phyloP scores from a whole-genome alignment of 2,329 filamentous ascomycete species.

The Fusarium dlaminii region DNA sequence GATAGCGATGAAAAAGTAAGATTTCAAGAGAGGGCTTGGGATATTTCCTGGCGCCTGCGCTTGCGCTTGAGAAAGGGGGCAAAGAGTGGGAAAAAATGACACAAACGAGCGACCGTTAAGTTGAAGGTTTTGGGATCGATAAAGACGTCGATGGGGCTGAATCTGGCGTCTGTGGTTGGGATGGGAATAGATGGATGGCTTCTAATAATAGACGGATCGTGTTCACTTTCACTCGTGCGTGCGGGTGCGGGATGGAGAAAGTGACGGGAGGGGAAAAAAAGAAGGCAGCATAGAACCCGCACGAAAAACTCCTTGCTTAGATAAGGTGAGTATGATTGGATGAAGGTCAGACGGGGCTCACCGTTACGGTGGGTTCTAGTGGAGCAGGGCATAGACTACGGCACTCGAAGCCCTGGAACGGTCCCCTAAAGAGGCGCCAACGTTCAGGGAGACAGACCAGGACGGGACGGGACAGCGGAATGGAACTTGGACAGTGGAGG shows the following conservation, averaged over 20 bases:
- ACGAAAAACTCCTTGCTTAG: conserved; percentile 29
- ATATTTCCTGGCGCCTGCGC: conserved; percentile 14
- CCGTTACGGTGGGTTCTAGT: conserved; percentile 16
- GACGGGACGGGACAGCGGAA: neutral
- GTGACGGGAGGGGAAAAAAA: conserved; percentile 37
- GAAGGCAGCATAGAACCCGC: conserved; percentile 39
- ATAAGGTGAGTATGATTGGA: conserved; percentile 23
- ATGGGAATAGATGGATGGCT: conserved; percentile 37
- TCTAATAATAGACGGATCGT: conserved; percentile 47
- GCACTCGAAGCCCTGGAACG: conserved; percentile 23
- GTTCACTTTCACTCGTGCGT: conserved; percentile 43
- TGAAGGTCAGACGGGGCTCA: neutral
- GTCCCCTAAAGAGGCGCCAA: conserved; percentile 24
- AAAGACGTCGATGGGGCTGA: conserved; percentile 43
- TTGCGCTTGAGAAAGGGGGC: conserved; percentile 11
- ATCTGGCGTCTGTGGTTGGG: conserved; percentile 43
- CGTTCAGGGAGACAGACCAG: conserved; percentile 11
- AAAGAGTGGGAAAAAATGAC: neutral
- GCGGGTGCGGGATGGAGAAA: conserved; percentile 33
- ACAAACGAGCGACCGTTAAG: conserved; percentile 15
- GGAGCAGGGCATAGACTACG: neutral
- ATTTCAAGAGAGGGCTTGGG: neutral
- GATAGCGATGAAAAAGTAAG: neutral
- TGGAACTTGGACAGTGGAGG: neutral
- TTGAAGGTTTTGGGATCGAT: conserved; percentile 22